phyloP scores from a whole-genome alignment of 2,329 filamentous ascomycete genomes.

The Neofusicoccum umdonicola region DNA sequence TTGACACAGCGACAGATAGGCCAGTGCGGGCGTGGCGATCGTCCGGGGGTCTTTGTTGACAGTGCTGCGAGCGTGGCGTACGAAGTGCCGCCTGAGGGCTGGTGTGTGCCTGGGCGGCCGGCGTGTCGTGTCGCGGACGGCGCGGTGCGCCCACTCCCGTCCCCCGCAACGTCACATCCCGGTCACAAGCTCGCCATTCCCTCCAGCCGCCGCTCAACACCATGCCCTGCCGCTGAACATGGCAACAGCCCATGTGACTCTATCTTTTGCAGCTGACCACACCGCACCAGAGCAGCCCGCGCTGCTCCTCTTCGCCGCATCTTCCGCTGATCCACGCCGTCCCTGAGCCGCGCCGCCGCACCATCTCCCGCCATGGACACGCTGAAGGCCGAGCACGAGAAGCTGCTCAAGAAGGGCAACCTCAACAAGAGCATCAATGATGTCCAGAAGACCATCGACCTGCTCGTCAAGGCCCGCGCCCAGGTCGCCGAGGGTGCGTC shows the following conservation, averaged over 20 bases:
- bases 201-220: conserved; percentile 6
- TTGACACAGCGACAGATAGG: not conserved
- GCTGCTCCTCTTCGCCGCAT: not conserved
- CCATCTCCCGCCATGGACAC: conserved; percentile 51
- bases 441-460: conserved; percentile 78
- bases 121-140: not conserved
- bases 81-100: not conserved
- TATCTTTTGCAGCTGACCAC: not conserved
- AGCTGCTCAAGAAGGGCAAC: conserved; percentile 67
- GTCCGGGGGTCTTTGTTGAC: not conserved
- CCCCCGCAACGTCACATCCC: conserved; percentile 14
- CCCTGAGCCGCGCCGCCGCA: not conserved
- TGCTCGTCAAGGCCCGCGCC: conserved; percentile 71
- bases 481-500: conserved; percentile 62
- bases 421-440: conserved; percentile 70
- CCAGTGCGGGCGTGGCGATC: conserved; percentile 4
- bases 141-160: not conserved
- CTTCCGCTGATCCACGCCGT: not conserved
- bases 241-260: conserved; percentile 15
- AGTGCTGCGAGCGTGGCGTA: not conserved
- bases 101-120: not conserved
- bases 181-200: conserved; percentile 17
- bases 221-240: conserved; percentile 14
- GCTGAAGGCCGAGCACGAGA: conserved; percentile 71
- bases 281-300: not conserved